phyloP scores from a whole-genome alignment of 345 rosid species.

The Salix caprea region DNA sequence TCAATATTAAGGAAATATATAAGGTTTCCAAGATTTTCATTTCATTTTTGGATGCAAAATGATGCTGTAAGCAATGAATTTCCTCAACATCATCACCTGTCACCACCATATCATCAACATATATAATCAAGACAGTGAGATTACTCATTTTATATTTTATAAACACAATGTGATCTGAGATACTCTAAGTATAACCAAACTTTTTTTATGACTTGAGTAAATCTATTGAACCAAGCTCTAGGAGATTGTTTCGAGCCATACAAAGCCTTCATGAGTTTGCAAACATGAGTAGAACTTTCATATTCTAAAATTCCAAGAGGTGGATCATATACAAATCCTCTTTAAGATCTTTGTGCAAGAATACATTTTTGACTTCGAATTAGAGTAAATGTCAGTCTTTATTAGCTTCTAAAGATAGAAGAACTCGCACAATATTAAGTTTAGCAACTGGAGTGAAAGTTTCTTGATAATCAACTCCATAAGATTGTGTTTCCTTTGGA shows the following conservation, averaged over 20 bases:
- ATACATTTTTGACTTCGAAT: not conserved
- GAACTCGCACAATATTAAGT: not conserved
- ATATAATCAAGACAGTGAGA: not conserved
- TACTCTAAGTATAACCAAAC: not conserved
- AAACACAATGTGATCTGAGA: not conserved
- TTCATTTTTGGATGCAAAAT: no score
- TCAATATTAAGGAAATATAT: no score
- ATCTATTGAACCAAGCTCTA: not conserved
- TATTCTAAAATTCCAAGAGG: not conserved
- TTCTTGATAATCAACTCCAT: no score
- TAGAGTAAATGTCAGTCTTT: not conserved
- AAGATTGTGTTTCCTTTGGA: no score
- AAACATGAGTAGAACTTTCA: not conserved
- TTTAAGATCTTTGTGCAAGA: not conserved
- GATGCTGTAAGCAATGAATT: no score
- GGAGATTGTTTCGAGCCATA: not conserved
- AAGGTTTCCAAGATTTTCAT: no score
- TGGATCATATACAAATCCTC: not conserved
- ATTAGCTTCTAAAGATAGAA: not conserved
- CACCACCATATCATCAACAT: not conserved
- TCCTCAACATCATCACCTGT: not conserved
- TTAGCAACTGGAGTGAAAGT: not conserved
- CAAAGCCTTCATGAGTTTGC: not conserved
- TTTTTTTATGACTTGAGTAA: not conserved
- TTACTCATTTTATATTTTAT: not conserved